phyloP scores from a whole-genome alignment of 1,284 basidiomycete genomes.

The Blastosporella zonata region DNA sequence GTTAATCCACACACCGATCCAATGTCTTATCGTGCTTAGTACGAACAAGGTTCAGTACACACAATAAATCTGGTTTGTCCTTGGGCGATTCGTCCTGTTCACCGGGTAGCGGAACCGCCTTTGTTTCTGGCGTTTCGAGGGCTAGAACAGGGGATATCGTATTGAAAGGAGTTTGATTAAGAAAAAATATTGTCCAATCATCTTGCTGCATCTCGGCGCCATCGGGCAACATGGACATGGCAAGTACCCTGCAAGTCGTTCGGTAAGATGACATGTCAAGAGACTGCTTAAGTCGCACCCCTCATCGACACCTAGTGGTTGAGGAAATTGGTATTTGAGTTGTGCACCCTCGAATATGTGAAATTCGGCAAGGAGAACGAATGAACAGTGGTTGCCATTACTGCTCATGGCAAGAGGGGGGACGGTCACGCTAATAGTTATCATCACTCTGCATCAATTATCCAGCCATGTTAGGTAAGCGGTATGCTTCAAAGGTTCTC shows the following conservation, averaged over 20 bases:
- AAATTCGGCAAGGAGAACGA: constrained; percentile 92
- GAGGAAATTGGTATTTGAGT: constrained; percentile 91
- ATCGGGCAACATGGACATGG: constrained; percentile 98
- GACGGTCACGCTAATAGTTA: neutral
- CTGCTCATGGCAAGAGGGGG: constrained; percentile 32
- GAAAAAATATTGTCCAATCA: constrained; percentile 98
- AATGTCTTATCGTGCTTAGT: constrained; percentile 91
- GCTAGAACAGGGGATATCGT: constrained; percentile 82
- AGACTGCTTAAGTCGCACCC: constrained; percentile 49
- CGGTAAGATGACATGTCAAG: constrained; percentile 9
- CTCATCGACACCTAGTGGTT: constrained; percentile 88
- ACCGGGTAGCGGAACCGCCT: constrained; percentile 36
- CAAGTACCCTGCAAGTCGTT: constrained; percentile 65
- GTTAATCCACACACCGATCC: constrained; percentile 58
- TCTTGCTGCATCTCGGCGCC: constrained; percentile 92
- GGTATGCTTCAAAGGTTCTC: neutral
- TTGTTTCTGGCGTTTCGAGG: constrained; percentile 57
- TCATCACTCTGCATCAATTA: neutral
- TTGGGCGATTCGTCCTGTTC: constrained; percentile 34
- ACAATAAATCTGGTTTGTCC: constrained; percentile 66
- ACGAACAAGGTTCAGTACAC: constrained; percentile 93
- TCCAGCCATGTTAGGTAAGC: constrained; percentile 16
- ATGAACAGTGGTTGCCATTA: constrained; percentile 75
- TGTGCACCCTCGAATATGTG: constrained; percentile 92
- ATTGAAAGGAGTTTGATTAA: constrained; percentile 89